Conservation (phyloP, 352 stramenopile genomes). For the Globisporangium perplexum region DNA sequence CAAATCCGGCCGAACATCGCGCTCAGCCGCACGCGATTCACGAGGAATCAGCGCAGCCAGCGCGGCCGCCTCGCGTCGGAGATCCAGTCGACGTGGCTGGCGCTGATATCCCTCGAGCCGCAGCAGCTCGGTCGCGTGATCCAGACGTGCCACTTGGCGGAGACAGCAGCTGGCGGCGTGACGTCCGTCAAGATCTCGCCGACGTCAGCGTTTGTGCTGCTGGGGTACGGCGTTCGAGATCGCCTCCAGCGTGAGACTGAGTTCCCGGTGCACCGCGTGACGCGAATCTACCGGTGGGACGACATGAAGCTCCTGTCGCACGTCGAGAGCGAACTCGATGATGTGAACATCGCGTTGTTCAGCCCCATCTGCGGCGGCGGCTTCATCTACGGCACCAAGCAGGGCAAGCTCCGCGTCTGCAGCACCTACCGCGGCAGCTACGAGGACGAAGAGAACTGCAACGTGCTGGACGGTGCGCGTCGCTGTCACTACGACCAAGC, state of each 20-base stretch:
- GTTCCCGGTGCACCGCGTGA: slow-evolving; percentile 81
- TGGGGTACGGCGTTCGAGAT: slow-evolving; percentile 83
- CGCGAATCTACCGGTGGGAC: slow-evolving; percentile 85
- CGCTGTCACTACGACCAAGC: slow-evolving; percentile 61
- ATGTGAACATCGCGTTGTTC: slow-evolving; percentile 99
- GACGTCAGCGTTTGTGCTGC: slow-evolving; percentile 77
- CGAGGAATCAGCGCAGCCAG: slow-evolving; percentile 65
- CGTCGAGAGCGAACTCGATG: slow-evolving; percentile 89
- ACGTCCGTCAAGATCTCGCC: slow-evolving; percentile 89
- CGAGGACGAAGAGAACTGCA: slow-evolving; percentile 77
- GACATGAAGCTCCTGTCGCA: slow-evolving; percentile 86
- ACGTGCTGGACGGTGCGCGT: slow-evolving; percentile 61
- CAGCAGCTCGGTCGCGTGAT: slow-evolving; percentile 74
- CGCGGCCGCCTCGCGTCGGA: slow-evolving; percentile 67
- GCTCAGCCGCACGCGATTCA: slow-evolving; percentile 71
- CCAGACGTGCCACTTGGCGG: slow-evolving; percentile 75
- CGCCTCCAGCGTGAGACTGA: slow-evolving; percentile 77
- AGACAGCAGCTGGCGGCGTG: slow-evolving; percentile 76
- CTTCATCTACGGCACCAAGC: slow-evolving; percentile 98
- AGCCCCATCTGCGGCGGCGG: slow-evolving; percentile 94
- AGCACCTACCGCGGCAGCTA: slow-evolving; percentile 70
- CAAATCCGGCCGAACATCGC: slow-evolving; percentile 85
- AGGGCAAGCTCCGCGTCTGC: slow-evolving; percentile 92
- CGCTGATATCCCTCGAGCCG: slow-evolving; percentile 75
- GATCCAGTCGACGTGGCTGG: slow-evolving; percentile 84